These are phyloP conservation scores for Ascobolus immersus DNA, from an alignment of 495 filamentous ascomycete genomes.

Conservation along the genomic window DNA sequence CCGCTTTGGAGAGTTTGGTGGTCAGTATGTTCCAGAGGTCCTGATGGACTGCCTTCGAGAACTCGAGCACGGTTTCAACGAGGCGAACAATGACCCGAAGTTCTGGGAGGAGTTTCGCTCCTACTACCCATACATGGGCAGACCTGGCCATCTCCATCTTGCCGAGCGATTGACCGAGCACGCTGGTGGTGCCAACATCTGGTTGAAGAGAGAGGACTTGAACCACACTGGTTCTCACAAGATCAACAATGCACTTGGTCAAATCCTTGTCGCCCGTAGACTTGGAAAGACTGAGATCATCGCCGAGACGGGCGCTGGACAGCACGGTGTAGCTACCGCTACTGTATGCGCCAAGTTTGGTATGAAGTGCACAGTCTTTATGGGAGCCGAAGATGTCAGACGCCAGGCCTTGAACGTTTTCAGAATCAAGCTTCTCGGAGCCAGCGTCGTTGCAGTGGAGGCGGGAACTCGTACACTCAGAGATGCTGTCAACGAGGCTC, in stretches of 20 bases:
- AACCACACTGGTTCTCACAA: constrained; percentile 79
- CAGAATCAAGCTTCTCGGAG: constrained; percentile 85
- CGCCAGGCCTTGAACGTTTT: constrained; percentile 89
- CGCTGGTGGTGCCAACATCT: constrained; percentile 77
- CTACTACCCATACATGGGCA: constrained; percentile 94
- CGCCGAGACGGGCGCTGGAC: constrained; percentile 85
- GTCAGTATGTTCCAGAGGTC: constrained; percentile 95
- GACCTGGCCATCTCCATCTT: constrained; percentile 70
- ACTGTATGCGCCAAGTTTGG: constrained; percentile 93
- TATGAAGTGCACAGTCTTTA: constrained; percentile 86
- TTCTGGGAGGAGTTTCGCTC: constrained; percentile 97
- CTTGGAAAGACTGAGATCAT: constrained; percentile 86
- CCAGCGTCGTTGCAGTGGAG: constrained; percentile 64
- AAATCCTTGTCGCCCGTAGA: constrained; percentile 54
- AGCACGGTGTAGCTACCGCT: constrained; percentile 85
- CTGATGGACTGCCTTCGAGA: constrained; percentile 90
- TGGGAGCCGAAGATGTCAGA: constrained; percentile 81
- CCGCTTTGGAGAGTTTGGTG: constrained; percentile 88
- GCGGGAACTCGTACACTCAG: constrained; percentile 63
- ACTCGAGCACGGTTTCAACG: constrained; percentile 75
- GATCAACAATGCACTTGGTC: constrained; percentile 89
- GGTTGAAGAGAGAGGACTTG: constrained; percentile 82
- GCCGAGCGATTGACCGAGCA: constrained; percentile 70
- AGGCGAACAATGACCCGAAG: constrained; percentile 53
- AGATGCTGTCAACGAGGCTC: constrained; percentile 87